A percentile compares a stretch with the other conserved stretches of the same genome.
phyloP scores from a whole-genome alignment of 78 protist species.

The Emiliania huxleyi region DNA sequence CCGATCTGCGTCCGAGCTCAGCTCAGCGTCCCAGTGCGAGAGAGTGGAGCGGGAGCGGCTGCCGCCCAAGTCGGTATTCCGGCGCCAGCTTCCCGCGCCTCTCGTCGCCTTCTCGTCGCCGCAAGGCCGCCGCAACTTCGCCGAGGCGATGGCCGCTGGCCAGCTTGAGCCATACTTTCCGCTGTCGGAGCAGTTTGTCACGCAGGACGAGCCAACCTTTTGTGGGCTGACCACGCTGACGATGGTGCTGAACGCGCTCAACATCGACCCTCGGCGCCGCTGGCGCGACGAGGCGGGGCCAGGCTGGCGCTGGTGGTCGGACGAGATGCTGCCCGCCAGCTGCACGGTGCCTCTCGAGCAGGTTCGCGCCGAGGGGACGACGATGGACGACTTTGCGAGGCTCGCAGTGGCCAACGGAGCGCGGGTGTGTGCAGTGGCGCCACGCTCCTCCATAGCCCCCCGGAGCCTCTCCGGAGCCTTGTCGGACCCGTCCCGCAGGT shows the following conservation, averaged over 20 bases:
- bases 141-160: neutral
- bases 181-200: slow-evolving; percentile 30
- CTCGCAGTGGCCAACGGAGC: too few relatives aligned
- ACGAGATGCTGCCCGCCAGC: neutral
- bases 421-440: too few relatives aligned
- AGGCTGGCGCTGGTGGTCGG: slow-evolving; percentile 77
- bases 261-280: slow-evolving; percentile 69
- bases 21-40: too few relatives aligned
- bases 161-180: neutral
- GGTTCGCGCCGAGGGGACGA: neutral
- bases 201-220: slow-evolving; percentile 38
- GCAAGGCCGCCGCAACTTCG: neutral
- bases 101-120: neutral
- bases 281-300: slow-evolving; percentile 73
- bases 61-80: neutral
- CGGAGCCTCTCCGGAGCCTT: too few relatives aligned
- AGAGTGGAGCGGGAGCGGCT: too few relatives aligned
- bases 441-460: too few relatives aligned
- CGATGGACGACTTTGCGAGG: too few relatives aligned
- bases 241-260: slow-evolving; percentile 80
- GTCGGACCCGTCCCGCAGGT: too few relatives aligned
- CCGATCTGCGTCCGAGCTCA: too few relatives aligned
- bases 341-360: neutral
- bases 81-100: neutral
- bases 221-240: slow-evolving; percentile 82